These are phyloP conservation scores for Lanmaoa rubissima DNA, from an alignment of 768 basidiomycete genomes.

Conservation along the genomic window DNA sequence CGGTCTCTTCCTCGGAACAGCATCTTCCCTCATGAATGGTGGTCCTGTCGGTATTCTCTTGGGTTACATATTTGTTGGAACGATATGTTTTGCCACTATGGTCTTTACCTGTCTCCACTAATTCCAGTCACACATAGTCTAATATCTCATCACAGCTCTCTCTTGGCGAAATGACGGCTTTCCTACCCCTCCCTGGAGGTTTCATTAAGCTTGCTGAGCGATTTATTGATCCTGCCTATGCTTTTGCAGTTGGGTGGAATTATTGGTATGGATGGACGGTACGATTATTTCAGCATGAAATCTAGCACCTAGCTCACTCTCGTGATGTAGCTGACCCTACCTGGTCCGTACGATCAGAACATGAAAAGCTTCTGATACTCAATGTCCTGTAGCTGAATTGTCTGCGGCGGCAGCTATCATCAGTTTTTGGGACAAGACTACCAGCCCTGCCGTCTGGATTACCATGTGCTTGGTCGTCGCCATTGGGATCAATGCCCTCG, in stretches of 20 bases:
- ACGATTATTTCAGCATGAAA: not conserved
- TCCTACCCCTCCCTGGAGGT: conserved; percentile 44
- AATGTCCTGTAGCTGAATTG: conserved; percentile 38
- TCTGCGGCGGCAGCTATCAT: conserved; percentile 52
- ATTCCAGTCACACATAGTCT: not conserved
- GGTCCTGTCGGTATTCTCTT: conserved; percentile 49
- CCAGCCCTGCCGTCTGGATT: conserved; percentile 51
- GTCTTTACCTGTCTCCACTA: conserved; percentile 12
- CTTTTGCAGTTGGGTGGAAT: conserved; percentile 44
- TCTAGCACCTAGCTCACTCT: conserved; percentile 6
- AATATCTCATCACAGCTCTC: conserved; percentile 22
- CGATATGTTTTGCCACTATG: conserved; percentile 41
- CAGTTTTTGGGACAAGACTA: conserved; percentile 41
- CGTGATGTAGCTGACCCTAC: conserved; percentile 21
- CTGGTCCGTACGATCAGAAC: conserved; percentile 14
- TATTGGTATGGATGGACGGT: conserved; percentile 42
- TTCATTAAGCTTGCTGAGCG: conserved; percentile 48
- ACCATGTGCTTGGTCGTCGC: conserved; percentile 51
- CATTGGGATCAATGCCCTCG: conserved; percentile 43
- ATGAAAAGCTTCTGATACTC: not conserved
- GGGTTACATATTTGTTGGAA: conserved; percentile 38
- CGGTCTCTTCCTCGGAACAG: conserved; percentile 36
- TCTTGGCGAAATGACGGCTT: conserved; percentile 47
- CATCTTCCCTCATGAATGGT: conserved; percentile 36
- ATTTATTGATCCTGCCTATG: conserved; percentile 45